Conservation (phyloP, 208 protist genomes). For the Crithidia bombi region DNA sequence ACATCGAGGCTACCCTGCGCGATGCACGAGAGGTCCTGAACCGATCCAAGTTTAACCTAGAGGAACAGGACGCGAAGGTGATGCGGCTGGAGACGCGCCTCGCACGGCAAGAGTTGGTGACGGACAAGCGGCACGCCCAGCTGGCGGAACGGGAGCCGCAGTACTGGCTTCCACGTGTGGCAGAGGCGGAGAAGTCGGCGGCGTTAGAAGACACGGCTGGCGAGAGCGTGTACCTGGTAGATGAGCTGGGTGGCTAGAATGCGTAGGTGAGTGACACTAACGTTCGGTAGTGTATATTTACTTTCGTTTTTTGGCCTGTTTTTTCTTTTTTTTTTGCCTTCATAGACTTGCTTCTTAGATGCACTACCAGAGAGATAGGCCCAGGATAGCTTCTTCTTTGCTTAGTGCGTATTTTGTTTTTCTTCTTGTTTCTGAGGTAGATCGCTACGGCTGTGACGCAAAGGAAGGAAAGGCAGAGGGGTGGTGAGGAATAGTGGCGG, state of each 20-base stretch:
- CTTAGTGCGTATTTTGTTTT: too few relatives aligned
- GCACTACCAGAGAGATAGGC: background rate
- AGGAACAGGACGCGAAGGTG: slow-evolving; percentile 78
- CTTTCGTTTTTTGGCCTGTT: background rate
- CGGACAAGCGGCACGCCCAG: slow-evolving; percentile 70
- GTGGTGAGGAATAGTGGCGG: too few relatives aligned
- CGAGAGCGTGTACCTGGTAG: slow-evolving; percentile 84
- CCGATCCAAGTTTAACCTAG: slow-evolving; percentile 64
- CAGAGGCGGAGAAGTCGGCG: slow-evolving; percentile 35
- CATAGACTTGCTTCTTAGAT: slow-evolving; percentile 14
- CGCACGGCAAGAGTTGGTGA: slow-evolving; percentile 55
- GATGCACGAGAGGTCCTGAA: slow-evolving; percentile 54
- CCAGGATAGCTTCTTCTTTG: too few relatives aligned
- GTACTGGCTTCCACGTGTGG: slow-evolving; percentile 57
- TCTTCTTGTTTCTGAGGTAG: too few relatives aligned
- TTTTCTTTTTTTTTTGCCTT: background rate
- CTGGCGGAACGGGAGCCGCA: slow-evolving; percentile 59
- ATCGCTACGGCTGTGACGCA: too few relatives aligned
- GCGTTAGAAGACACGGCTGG: slow-evolving; percentile 71
- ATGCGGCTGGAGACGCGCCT: slow-evolving; percentile 72
- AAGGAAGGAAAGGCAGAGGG: too few relatives aligned
- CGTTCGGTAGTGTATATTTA: background rate
- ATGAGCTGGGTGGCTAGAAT: slow-evolving; percentile 44
- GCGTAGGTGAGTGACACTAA: background rate
- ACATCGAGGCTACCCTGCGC: slow-evolving; percentile 43